Conservation (phyloP, 768 basidiomycete species). For the Steccherinum ochraceum region DNA sequence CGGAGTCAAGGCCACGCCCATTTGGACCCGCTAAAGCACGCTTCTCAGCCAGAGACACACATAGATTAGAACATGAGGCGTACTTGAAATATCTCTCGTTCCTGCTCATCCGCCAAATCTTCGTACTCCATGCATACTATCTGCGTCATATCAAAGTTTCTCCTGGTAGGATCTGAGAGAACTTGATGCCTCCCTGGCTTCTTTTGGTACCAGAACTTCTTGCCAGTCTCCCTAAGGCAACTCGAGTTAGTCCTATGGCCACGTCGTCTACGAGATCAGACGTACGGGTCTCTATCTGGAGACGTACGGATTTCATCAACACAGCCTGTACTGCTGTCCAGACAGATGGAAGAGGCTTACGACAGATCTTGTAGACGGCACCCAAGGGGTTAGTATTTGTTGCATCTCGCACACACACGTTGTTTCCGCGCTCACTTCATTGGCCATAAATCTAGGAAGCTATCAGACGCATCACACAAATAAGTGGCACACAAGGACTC, state of each 20-base stretch:
- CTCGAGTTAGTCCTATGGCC: neutral
- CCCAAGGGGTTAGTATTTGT: too few relatives aligned
- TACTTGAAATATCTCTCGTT: slow-evolving; percentile 70
- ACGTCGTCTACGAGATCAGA: neutral
- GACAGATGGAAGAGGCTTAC: slow-evolving; percentile 23
- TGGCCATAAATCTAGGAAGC: slow-evolving; percentile 4
- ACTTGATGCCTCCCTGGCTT: slow-evolving; percentile 18
- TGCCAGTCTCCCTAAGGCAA: slow-evolving; percentile 11
- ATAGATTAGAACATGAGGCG: neutral
- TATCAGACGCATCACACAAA: neutral
- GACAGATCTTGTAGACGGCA: slow-evolving; percentile 35
- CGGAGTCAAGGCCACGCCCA: slow-evolving; percentile 69
- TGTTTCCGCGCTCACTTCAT: neutral
- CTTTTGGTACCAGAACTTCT: slow-evolving; percentile 47
- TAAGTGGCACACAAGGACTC: slow-evolving; percentile 41
- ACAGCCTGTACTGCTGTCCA: neutral
- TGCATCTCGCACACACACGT: too few relatives aligned
- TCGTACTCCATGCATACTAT: slow-evolving; percentile 66
- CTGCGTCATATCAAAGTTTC: slow-evolving; percentile 64
- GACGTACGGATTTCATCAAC: slow-evolving; percentile 5
- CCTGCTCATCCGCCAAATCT: slow-evolving; percentile 42
- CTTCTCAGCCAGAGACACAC: neutral
- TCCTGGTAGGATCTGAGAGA: slow-evolving; percentile 47
- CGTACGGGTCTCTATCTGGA: slow-evolving; percentile 37
- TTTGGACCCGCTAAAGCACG: slow-evolving; percentile 67